Evolutionary conservation across 306 rosid species (phyloP).

Genomic region (Lathyrus aphaca): DNA sequence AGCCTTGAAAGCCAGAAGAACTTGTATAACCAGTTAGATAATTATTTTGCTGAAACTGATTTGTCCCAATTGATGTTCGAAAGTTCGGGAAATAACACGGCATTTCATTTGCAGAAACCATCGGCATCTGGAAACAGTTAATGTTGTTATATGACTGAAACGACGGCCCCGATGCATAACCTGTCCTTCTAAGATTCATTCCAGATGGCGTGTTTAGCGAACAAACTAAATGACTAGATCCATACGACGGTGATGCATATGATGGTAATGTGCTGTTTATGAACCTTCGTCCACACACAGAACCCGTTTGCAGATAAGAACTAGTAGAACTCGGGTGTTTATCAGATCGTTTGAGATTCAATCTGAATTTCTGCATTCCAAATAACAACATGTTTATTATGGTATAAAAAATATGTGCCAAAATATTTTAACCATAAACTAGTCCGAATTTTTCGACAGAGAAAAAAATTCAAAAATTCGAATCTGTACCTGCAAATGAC

Average conservation of each 20-base stretch:
- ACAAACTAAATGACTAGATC: constrained; percentile 52
- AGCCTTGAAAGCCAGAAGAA: background rate
- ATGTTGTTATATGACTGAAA: constrained; percentile 53
- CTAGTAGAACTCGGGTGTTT: constrained; percentile 54
- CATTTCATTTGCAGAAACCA: constrained; percentile 54
- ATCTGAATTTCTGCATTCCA: constrained; percentile 70
- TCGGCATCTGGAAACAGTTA: constrained; percentile 35
- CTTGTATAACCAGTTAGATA: constrained; percentile 40
- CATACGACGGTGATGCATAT: constrained; percentile 53
- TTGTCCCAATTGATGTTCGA: constrained; percentile 45
- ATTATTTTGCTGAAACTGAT: constrained; percentile 54
- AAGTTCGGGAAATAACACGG: constrained; percentile 45
- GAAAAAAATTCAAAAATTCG: background rate
- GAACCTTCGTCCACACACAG: constrained; percentile 54
- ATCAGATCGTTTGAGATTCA: constrained; percentile 54
- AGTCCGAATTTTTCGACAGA: no score
- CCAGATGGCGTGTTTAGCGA: constrained; percentile 56
- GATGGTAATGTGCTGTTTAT: constrained; percentile 52
- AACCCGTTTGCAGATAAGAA: constrained; percentile 49
- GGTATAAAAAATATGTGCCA: no score
- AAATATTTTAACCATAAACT: no score
- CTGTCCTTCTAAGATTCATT: constrained; percentile 52
- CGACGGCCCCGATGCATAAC: constrained; percentile 49
- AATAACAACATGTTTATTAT: background rate
- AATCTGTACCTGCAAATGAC: constrained; percentile 81